Conservation (phyloP, 179 eudicot genomes). For the Patellifolia procumbens region DNA sequence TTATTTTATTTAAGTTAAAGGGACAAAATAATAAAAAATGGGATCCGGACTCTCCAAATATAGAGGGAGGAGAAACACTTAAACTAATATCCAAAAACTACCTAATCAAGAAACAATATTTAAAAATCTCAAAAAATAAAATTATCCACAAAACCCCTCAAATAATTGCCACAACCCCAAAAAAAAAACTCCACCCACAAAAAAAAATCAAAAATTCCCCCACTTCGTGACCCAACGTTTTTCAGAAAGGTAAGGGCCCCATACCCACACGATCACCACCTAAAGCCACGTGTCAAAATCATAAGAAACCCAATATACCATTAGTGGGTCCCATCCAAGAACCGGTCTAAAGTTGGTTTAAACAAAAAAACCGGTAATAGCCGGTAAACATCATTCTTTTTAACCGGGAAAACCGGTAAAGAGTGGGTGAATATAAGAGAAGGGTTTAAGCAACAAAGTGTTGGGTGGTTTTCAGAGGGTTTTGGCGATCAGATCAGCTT, state of each 20-base stretch:
- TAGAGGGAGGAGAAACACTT: neutral
- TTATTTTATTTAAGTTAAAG: no score
- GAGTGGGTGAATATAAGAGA: conserved; percentile 33
- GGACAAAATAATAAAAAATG: no score
- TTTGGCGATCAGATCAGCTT: conserved; percentile 34
- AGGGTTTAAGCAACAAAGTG: conserved; percentile 49
- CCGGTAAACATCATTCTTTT: conserved; percentile 30
- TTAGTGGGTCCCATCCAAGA: conserved; percentile 5
- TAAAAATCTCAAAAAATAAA: neutral
- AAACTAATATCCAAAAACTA: neutral
- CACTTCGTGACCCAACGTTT: neutral
- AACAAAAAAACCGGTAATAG: conserved; percentile 30
- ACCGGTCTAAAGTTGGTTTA: conserved; percentile 1
- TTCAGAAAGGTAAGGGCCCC: neutral
- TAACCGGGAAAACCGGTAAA: conserved; percentile 43
- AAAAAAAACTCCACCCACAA: no score
- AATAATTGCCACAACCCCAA: neutral
- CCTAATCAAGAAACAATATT: neutral
- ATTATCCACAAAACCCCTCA: neutral
- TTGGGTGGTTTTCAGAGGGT: conserved; percentile 59
- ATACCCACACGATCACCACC: conserved; percentile 9
- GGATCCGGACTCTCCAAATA: no score
- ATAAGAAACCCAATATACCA: neutral
- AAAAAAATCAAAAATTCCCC: neutral
- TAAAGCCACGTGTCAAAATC: conserved; percentile 6